phyloP scores from a whole-genome alignment of 345 rosid species.

The Arabidopsis suecica region DNA sequence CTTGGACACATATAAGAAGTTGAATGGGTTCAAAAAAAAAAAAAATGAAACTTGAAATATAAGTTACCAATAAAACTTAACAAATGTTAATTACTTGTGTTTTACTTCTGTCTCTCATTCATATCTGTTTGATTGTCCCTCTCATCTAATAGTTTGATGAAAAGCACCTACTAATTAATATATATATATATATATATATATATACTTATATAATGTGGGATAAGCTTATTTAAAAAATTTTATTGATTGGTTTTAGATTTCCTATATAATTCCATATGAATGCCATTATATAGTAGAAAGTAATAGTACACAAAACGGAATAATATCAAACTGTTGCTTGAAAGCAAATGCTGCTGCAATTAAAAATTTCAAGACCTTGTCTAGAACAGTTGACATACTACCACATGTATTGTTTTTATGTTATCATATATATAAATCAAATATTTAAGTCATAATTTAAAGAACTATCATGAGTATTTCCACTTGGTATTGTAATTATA shows the following conservation, averaged over 20 bases:
- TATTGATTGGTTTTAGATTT: constrained; percentile 2
- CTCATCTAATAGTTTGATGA: constrained; percentile 22
- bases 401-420: constrained; percentile 17
- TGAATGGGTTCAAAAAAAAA: constrained; percentile 12
- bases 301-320: background rate
- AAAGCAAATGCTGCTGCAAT: constrained; percentile 22
- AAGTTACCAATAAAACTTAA: constrained; percentile 30
- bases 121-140: constrained; percentile 32
- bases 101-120: constrained; percentile 34
- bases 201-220: background rate
- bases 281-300: background rate
- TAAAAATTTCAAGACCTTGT: background rate
- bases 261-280: background rate
- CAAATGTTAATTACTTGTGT: constrained; percentile 31
- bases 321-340: constrained; percentile 7
- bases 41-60: constrained; percentile 30
- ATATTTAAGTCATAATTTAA: background rate
- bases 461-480: constrained; percentile 21
- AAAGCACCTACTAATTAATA: background rate
- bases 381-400: constrained; percentile 5
- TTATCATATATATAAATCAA: background rate
- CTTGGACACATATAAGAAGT: constrained; percentile 8
- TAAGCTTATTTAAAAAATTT: background rate
- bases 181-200: too few species aligned
- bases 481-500: constrained; percentile 29